These are phyloP conservation scores for Austroboletus festivus DNA, from an alignment of 768 basidiomycete genomes.

Conservation along the genomic window DNA sequence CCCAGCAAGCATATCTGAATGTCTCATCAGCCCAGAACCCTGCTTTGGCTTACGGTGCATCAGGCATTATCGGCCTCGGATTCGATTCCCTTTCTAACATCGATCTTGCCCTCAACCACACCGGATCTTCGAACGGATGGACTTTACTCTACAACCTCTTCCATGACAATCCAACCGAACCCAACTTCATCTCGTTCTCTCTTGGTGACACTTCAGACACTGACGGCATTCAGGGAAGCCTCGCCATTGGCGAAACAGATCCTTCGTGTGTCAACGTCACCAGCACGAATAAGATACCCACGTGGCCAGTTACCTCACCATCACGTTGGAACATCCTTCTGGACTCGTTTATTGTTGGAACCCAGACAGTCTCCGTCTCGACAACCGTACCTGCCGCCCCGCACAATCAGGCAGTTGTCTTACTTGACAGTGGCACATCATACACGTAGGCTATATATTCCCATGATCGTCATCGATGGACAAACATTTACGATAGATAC, in stretches of 20 bases:
- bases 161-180: slow-evolving; percentile 58
- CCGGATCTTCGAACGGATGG: slow-evolving; percentile 58
- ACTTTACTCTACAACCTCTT: slow-evolving; percentile 78
- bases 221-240: slow-evolving; percentile 60
- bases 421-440: slow-evolving; percentile 81
- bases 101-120: slow-evolving; percentile 56
- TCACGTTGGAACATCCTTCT: slow-evolving; percentile 74
- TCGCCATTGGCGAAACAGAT: slow-evolving; percentile 74
- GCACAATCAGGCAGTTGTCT: slow-evolving; percentile 64
- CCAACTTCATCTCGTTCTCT: slow-evolving; percentile 79
- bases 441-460: slow-evolving; percentile 54
- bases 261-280: slow-evolving; percentile 57
- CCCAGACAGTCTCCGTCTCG: slow-evolving; percentile 47
- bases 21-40: slow-evolving; percentile 66
- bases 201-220: slow-evolving; percentile 58
- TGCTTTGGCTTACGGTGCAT: slow-evolving; percentile 65
- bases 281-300: slow-evolving; percentile 59
- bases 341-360: slow-evolving; percentile 66
- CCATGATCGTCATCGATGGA: neutral
- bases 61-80: slow-evolving; percentile 73
- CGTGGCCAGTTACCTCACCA: slow-evolving; percentile 66
- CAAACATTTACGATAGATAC: too few relatives aligned
- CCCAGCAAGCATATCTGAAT: slow-evolving; percentile 72
- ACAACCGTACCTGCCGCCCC: slow-evolving; percentile 58
- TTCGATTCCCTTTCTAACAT: slow-evolving; percentile 75